Percentiles rank a stretch among this genome's conserved stretches.
phyloP scores from a whole-genome alignment of 2,329 filamentous ascomycete species.

The Didymellaceae sp. region DNA sequence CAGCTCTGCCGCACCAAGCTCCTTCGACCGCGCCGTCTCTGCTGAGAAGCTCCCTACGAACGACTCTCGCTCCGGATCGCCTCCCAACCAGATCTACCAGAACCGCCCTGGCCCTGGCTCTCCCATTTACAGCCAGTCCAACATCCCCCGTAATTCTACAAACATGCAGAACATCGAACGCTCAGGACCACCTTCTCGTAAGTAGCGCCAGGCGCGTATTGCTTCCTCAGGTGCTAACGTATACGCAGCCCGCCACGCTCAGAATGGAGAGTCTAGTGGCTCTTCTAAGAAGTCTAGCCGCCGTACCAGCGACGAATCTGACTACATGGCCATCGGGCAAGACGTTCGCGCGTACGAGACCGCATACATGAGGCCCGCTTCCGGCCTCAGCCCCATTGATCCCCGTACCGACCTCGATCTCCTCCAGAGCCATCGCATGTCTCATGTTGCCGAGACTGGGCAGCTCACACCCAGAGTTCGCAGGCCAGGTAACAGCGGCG shows the following conservation, averaged over 20 bases:
- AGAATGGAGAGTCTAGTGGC: slow-evolving; percentile 21
- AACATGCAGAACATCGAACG: slow-evolving; percentile 43
- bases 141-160: slow-evolving; percentile 40
- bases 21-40: slow-evolving; percentile 48
- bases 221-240: slow-evolving; percentile 7
- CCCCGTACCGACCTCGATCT: slow-evolving; percentile 48
- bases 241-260: slow-evolving; percentile 31
- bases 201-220: slow-evolving; percentile 4
- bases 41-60: slow-evolving; percentile 44
- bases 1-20: slow-evolving; percentile 45
- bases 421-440: slow-evolving; percentile 56
- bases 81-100: slow-evolving; percentile 23
- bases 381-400: slow-evolving; percentile 32
- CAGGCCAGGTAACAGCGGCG: slow-evolving; percentile 45
- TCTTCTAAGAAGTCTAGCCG: slow-evolving; percentile 40
- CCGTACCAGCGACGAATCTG: slow-evolving; percentile 45
- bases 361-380: slow-evolving; percentile 41
- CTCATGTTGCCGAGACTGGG: slow-evolving; percentile 59
- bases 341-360: slow-evolving; percentile 43
- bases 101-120: slow-evolving; percentile 41
- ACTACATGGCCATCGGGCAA: slow-evolving; percentile 39
- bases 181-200: slow-evolving; percentile 38
- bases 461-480: slow-evolving; percentile 53
- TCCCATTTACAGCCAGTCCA: slow-evolving; percentile 46
- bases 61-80: slow-evolving; percentile 39